phyloP scores from a whole-genome alignment of 1,284 basidiomycete species.

The Phenoliferia sp. region DNA sequence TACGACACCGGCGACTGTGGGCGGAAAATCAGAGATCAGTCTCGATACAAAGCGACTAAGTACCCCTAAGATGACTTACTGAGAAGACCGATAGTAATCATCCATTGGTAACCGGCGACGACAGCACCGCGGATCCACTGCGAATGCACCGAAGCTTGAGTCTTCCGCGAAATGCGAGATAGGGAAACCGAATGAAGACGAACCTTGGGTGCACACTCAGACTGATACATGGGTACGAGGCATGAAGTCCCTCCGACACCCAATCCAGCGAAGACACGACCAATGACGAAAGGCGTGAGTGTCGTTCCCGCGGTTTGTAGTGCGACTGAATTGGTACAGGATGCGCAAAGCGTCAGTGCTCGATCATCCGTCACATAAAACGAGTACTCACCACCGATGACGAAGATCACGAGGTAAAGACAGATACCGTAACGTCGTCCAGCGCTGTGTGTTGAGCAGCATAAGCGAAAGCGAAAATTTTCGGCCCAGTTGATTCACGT shows the following conservation, averaged over 20 bases:
- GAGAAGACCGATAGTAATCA: slow-evolving; percentile 37
- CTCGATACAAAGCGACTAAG: slow-evolving; percentile 51
- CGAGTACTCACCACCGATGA: slow-evolving; percentile 62
- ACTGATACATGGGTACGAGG: slow-evolving; percentile 74
- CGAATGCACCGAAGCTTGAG: no score
- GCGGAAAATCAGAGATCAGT: slow-evolving; percentile 55
- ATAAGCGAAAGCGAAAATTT: no score
- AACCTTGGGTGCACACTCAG: slow-evolving; percentile 68
- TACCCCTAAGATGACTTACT: neutral
- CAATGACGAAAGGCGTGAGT: slow-evolving; percentile 46
- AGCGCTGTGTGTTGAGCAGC: no score
- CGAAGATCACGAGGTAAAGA: slow-evolving; percentile 52
- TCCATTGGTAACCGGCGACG: slow-evolving; percentile 50
- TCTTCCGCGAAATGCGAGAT: no score
- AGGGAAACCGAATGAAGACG: no score
- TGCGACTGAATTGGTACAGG: no score
- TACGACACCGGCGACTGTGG: slow-evolving; percentile 61
- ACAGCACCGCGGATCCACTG: slow-evolving; percentile 77
- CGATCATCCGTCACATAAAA: slow-evolving; percentile 15
- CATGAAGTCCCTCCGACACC: slow-evolving; percentile 53
- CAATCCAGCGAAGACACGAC: slow-evolving; percentile 58
- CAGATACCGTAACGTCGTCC: slow-evolving; percentile 25
- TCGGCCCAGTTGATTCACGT: no score
- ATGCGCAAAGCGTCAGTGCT: slow-evolving; percentile 2
- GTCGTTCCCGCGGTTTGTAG: slow-evolving; percentile 21